Percentiles rank a stretch among this genome's conserved stretches.
phyloP scores from a whole-genome alignment of 805 yeast genomes.

The Kluyveromyces siamensis region DNA sequence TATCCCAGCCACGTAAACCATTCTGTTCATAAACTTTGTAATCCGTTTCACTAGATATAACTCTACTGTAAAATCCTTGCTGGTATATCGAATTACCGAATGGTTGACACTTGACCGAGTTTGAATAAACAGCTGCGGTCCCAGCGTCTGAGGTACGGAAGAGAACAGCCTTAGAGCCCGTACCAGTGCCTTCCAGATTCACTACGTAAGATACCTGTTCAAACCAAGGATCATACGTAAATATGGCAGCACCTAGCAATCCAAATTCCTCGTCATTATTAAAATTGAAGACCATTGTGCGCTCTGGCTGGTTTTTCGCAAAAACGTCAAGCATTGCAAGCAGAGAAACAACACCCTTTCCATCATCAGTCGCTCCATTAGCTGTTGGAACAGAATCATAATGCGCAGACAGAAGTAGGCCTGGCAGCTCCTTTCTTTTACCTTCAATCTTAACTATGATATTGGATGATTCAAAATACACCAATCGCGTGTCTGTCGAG shows the following conservation, averaged over 20 bases:
- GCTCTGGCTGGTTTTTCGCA: conserved; percentile 42
- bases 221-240: conserved; percentile 67
- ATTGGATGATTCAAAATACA: conserved; percentile 79
- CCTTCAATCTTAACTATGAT: conserved; percentile 72
- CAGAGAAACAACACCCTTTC: conserved; percentile 77
- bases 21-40: conserved; percentile 57
- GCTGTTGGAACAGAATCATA: conserved; percentile 85
- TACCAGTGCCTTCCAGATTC: conserved; percentile 88
- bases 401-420: conserved; percentile 73
- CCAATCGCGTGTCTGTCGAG: conserved; percentile 37
- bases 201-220: conserved; percentile 52
- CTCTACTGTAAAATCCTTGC: conserved; percentile 69
- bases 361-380: conserved; percentile 87
- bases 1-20: conserved; percentile 79
- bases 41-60: conserved; percentile 78
- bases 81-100: conserved; percentile 76
- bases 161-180: conserved; percentile 76
- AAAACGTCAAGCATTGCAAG: conserved; percentile 56
- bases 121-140: conserved; percentile 48
- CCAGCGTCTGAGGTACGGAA: conserved; percentile 80
- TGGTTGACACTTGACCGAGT: conserved; percentile 48
- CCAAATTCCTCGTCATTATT: conserved; percentile 90
- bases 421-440: conserved; percentile 45
- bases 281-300: conserved; percentile 75
- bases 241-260: conserved; percentile 68